Base-by-base conservation (phyloP, 2,329 filamentous ascomycete genomes). In the Xylariaceae sp. region DNA sequence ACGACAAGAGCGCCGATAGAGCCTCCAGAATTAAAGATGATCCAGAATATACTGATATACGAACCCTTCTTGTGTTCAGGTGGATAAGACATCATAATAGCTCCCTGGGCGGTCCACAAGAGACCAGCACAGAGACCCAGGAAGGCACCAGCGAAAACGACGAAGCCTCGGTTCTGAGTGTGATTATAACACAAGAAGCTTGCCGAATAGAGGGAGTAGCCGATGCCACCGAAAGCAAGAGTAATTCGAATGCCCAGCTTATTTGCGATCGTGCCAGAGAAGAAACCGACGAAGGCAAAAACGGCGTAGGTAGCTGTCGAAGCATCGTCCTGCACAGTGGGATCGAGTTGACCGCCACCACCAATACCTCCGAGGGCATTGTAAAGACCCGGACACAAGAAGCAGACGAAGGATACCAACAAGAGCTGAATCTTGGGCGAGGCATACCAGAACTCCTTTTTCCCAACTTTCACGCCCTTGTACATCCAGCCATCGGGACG, bases 31-130 rank as follows among this genome's bases (percentile, higher is more conserved):
- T 95, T 95, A 75, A 95, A 96, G 57, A 96, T 94, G 63, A 89
- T 82, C 90, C 90, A 95, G 68, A 95, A 95, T 70, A 81, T 83
- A 46, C 86, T 86, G 62, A 95, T 95, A 64, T 89, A 95, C 45
- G 83, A 82, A 34, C 90, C 90, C 73, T 95, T 95, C 50, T 80
- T 78, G 26, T 79, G 65, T 66, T 95, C 90, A 16, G 78, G 72
- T 2, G 89, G 89, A 63, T 95, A 95, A 31, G 86, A 82, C 80
- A 95, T 91, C 84, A 91, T 90, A 58, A 91, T 87, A 44, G 85
- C 82, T 45, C 87, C 87, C 66, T 91, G 87, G 1, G 85, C 87
- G 26, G 83, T 84, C 87, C 87, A 93, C 29, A 93, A 72, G 30
- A 91, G 72, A 59, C 85, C 87, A 35, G 87, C 87, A 59, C 86